Conservation (phyloP, 768 basidiomycete genomes). For the Gymnopilus junonius region DNA sequence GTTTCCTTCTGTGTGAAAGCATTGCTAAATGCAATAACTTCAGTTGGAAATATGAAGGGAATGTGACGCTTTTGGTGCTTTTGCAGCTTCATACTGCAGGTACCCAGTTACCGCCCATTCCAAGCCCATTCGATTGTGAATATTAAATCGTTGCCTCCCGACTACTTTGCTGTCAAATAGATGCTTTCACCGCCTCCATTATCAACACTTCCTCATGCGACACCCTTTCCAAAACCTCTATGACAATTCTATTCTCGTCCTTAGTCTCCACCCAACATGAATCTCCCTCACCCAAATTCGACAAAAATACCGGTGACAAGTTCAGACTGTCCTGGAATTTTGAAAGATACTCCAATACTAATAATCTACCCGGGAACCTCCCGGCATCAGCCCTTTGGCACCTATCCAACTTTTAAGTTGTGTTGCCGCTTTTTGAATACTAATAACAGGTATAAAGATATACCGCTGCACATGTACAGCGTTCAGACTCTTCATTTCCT, state of each 20-base stretch:
- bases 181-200: background rate
- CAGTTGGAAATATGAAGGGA: background rate
- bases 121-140: background rate
- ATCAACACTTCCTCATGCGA: background rate
- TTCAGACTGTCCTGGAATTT: background rate
- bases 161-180: background rate
- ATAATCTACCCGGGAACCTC: background rate
- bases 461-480: background rate
- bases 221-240: background rate
- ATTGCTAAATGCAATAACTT: background rate
- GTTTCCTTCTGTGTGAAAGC: background rate
- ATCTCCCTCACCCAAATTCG: background rate
- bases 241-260: background rate
- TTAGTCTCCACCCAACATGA: background rate
- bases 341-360: background rate
- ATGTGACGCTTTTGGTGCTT: background rate
- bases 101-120: background rate
- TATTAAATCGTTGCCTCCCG: background rate
- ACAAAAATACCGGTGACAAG: background rate
- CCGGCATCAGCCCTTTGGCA: background rate
- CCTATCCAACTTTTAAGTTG: background rate
- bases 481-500: background rate
- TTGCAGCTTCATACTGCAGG: background rate
- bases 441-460: background rate
- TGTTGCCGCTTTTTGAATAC: background rate